Conservation (phyloP, 805 yeast genomes). For the Priceomyces haplophilus region DNA sequence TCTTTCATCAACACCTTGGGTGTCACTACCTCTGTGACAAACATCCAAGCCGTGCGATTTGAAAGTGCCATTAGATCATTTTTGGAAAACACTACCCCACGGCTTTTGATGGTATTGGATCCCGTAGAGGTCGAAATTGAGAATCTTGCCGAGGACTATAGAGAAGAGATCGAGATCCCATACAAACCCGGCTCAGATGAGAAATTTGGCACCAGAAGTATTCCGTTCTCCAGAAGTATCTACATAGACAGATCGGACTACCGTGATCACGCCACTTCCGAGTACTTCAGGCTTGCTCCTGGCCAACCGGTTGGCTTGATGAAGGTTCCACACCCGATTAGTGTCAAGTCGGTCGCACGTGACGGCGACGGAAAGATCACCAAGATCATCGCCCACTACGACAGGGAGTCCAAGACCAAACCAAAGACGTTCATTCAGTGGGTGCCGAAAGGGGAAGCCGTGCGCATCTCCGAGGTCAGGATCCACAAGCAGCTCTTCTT, state of each 20-base stretch:
- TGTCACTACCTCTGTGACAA: conserved; percentile 90
- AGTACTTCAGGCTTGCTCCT: conserved; percentile 88
- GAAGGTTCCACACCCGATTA: conserved; percentile 81
- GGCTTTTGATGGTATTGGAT: conserved; percentile 88
- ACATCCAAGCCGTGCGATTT: conserved; percentile 85
- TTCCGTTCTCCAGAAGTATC: conserved; percentile 72
- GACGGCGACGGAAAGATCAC: conserved; percentile 62
- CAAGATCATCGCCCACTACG: conserved; percentile 76
- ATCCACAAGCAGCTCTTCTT: conserved; percentile 83
- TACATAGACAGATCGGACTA: conserved; percentile 90
- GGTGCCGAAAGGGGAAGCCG: conserved; percentile 71
- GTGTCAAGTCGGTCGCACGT: conserved; percentile 65
- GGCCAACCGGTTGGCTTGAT: conserved; percentile 92
- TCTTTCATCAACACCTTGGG: conserved; percentile 93
- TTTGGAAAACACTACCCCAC: conserved; percentile 87
- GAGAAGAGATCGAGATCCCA: conserved; percentile 72
- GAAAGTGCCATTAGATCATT: conserved; percentile 85
- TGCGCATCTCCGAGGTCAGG: conserved; percentile 70
- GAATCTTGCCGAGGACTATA: conserved; percentile 72
- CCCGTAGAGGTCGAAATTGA: conserved; percentile 84
- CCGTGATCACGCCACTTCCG: conserved; percentile 53
- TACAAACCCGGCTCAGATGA: conserved; percentile 75
- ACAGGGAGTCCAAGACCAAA: conserved; percentile 61
- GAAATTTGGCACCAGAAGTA: conserved; percentile 62
- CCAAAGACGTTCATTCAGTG: conserved; percentile 98